Conservation (phyloP, 768 basidiomycete genomes). For the Agrocybe chaxingu region DNA sequence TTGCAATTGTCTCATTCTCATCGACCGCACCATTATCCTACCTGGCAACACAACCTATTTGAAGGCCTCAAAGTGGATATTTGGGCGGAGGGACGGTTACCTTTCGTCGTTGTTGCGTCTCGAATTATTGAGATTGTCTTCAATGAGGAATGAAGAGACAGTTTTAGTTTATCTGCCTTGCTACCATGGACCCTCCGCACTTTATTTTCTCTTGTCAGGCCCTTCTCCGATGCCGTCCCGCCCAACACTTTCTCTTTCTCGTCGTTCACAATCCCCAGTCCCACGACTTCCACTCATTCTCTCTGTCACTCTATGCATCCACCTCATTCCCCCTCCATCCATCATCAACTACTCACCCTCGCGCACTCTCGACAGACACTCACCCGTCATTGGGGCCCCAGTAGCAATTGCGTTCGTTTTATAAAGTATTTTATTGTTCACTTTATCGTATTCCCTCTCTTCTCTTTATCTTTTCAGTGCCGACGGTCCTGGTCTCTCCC, state of each 20-base stretch:
- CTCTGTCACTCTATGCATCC: constrained; percentile 56
- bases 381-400: constrained; percentile 20
- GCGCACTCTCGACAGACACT: constrained; percentile 47
- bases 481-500: constrained; percentile 27
- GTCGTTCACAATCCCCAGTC: constrained; percentile 37
- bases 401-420: constrained; percentile 49
- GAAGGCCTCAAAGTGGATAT: constrained; percentile 26
- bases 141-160: constrained; percentile 29
- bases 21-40: constrained; percentile 43
- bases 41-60: constrained; percentile 47
- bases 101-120: constrained; percentile 19
- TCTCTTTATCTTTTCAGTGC: constrained; percentile 32
- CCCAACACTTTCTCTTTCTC: constrained; percentile 18
- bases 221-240: constrained; percentile 17
- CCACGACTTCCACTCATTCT: constrained; percentile 39
- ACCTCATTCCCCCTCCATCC: constrained; percentile 48
- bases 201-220: constrained; percentile 26
- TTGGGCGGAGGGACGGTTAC: constrained; percentile 25
- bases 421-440: constrained; percentile 84
- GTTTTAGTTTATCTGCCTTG: constrained; percentile 33
- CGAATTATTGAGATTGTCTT: constrained; percentile 19
- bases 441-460: constrained; percentile 59
- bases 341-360: constrained; percentile 33
- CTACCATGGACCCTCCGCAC: constrained; percentile 23
- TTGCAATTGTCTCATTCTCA: constrained; percentile 58